Percentiles rank a stretch among this genome's conserved stretches.
Conservation (phyloP, 345 rosid genomes). For the Hibiscus mutabilis region DNA sequence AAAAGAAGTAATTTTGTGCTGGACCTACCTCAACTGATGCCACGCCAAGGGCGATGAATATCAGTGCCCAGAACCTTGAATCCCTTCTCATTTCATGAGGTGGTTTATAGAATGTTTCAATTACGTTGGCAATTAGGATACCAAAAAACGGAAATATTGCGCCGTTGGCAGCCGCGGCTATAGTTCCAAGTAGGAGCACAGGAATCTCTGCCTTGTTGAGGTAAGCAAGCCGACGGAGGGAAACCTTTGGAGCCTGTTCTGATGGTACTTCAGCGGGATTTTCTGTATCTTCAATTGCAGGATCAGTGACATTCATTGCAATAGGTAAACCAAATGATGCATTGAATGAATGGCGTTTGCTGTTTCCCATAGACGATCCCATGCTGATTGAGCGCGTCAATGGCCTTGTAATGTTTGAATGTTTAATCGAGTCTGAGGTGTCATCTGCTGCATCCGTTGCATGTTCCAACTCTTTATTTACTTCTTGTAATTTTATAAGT, state of each 20-base stretch:
- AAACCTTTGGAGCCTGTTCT: slow-evolving; percentile 31
- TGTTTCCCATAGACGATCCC: slow-evolving; percentile 52
- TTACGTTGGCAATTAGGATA: slow-evolving; percentile 46
- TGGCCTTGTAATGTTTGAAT: slow-evolving; percentile 35
- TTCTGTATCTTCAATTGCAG: slow-evolving; percentile 17
- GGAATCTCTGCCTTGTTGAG: slow-evolving; percentile 85
- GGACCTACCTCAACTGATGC: slow-evolving; percentile 42
- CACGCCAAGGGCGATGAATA: slow-evolving; percentile 47
- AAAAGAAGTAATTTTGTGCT: slow-evolving; percentile 40
- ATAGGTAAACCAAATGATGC: slow-evolving; percentile 45
- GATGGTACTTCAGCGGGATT: too few relatives aligned
- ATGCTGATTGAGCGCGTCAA: slow-evolving; percentile 37
- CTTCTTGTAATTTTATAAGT: slow-evolving; percentile 71
- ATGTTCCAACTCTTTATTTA: slow-evolving; percentile 36
- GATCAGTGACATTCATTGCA: too few relatives aligned
- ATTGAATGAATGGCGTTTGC: slow-evolving; percentile 54
- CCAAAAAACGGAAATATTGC: slow-evolving; percentile 54
- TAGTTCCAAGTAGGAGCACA: slow-evolving; percentile 46
- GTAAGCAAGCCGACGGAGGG: slow-evolving; percentile 46
- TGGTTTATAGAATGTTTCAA: slow-evolving; percentile 53
- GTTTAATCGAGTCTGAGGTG: slow-evolving; percentile 27
- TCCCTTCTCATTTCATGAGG: slow-evolving; percentile 38
- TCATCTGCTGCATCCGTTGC: slow-evolving; percentile 27
- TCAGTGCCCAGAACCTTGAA: slow-evolving; percentile 54
- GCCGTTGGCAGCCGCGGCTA: slow-evolving; percentile 48